phyloP scores from a whole-genome alignment of 257 asterid genomes.

The Dorcoceras hygrometricum region DNA sequence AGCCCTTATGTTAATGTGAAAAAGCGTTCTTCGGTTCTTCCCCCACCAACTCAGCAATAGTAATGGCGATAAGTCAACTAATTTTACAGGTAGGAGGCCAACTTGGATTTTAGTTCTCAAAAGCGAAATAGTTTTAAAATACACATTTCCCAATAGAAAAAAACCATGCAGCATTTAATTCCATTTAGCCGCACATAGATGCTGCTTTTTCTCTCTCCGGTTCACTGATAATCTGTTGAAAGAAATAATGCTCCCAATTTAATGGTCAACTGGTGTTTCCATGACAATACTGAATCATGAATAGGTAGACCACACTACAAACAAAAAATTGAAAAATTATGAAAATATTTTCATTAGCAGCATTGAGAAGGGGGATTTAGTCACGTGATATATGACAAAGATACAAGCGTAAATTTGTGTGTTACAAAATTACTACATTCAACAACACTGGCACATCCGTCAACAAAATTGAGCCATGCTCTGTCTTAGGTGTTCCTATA shows the following conservation, averaged over 20 bases:
- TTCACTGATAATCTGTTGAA: not conserved
- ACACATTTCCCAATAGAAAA: not conserved
- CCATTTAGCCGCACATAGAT: not conserved
- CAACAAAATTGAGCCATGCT: not conserved
- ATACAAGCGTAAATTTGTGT: not conserved
- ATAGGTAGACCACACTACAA: too few species aligned
- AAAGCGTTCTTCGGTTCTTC: too few species aligned
- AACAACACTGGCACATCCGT: too few species aligned
- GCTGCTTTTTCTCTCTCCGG: not conserved
- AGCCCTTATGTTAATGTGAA: too few species aligned
- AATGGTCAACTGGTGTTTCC: not conserved
- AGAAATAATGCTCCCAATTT: not conserved
- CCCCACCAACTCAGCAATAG: too few species aligned
- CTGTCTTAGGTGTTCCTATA: not conserved
- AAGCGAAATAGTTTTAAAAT: too few species aligned
- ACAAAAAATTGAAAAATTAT: too few species aligned
- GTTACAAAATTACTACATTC: not conserved
- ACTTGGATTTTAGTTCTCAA: not conserved
- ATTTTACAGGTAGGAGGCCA: too few species aligned
- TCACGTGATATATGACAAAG: not conserved
- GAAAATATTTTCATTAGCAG: not conserved
- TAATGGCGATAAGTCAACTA: not conserved
- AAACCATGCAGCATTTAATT: not conserved
- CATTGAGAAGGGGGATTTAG: not conserved
- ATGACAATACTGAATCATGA: not conserved